Base-by-base conservation (phyloP, 108 stramenopile genomes). In the Aurantiochytrium sp. region DNA sequence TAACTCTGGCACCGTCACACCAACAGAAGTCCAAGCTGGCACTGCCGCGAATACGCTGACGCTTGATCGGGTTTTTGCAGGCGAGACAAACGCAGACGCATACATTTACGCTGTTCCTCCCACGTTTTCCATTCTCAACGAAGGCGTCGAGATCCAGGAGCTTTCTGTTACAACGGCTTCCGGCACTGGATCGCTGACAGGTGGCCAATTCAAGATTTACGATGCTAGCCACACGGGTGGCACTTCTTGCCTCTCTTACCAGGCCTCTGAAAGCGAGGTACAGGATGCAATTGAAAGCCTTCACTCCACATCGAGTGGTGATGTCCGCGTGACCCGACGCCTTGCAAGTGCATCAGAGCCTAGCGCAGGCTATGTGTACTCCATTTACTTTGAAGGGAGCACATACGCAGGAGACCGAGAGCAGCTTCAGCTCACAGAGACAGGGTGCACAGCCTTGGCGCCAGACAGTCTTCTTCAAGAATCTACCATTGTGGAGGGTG, bases 311-410 rank as follows among this genome's bases (percentile, higher is more conserved):
- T 92, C 88, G 5, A 69, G 87, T 35, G 35, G 35, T 73, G 91
- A 92, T 88, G 93, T 95, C 16, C 93, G 94, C 6, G 95, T 95
- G 28, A 94, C 94, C 44, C 91, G 95, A 35, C 58, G 87, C 16
- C 72, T 88, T 18, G 94, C 95, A 83, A 45, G 92, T 21, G 72
- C 89, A 3, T 73, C 60, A n/a, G 94, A 94, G 16, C 95, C 95
- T 43, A 95, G 94, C 91, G 76, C 76, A 83, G 95, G 95, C 29
- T 92, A 91, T 91, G 89, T 95, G 45, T 96, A 93, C 89, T 91
- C 87, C 28, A 58, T 95, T 5, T 95, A 95, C 92, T 95, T 94
- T 87, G 90, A 93, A 49, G 94, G 92, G n/a, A 89, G 87, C 42
- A 58, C 72, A 29, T 83, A 89, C 43, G 88, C 89, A 53, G 90